Evolutionary conservation across 805 yeast genomes (phyloP).

Genomic region (Cyberlindnera bimundalis): DNA sequence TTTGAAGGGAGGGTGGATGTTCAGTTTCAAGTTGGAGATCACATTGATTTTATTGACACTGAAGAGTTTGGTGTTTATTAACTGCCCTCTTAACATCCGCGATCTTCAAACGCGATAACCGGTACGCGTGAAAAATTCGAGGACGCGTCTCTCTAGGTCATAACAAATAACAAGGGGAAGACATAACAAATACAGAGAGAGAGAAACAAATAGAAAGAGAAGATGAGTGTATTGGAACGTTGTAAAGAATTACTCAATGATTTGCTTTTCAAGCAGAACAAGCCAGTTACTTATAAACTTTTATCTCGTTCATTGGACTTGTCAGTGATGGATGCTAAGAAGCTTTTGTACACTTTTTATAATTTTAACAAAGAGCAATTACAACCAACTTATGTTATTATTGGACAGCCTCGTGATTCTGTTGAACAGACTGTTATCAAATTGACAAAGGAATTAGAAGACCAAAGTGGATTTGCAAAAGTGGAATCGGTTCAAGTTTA

Average conservation of each 20-base stretch:
- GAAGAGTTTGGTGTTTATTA: too few species aligned
- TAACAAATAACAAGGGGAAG: too few species aligned
- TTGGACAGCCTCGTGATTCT: constrained; percentile 31
- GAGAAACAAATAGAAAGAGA: neutral
- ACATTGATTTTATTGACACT: too few species aligned
- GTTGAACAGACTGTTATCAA: constrained; percentile 15
- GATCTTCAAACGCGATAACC: too few species aligned
- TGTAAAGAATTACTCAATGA: constrained; percentile 7
- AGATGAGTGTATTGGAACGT: constrained; percentile 5
- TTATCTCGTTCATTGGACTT: constrained; percentile 39
- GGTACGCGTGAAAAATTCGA: too few species aligned
- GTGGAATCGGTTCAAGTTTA: constrained; percentile 39
- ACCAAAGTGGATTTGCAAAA: constrained; percentile 29
- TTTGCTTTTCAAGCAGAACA: constrained; percentile 13
- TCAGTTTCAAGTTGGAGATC: too few species aligned
- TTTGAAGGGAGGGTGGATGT: too few species aligned
- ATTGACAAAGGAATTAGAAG: constrained; percentile 27
- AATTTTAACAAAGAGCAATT: constrained; percentile 34
- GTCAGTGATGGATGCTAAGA: constrained; percentile 38
- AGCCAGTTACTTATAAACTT: constrained; percentile 38
- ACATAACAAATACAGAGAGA: too few species aligned
- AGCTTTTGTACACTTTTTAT: constrained; percentile 37
- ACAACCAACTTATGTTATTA: constrained; percentile 39
- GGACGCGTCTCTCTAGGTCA: too few species aligned
- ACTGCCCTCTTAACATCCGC: too few species aligned